Base-by-base conservation (phyloP, 2,329 filamentous ascomycete species). In the Juglanconis sp. region DNA sequence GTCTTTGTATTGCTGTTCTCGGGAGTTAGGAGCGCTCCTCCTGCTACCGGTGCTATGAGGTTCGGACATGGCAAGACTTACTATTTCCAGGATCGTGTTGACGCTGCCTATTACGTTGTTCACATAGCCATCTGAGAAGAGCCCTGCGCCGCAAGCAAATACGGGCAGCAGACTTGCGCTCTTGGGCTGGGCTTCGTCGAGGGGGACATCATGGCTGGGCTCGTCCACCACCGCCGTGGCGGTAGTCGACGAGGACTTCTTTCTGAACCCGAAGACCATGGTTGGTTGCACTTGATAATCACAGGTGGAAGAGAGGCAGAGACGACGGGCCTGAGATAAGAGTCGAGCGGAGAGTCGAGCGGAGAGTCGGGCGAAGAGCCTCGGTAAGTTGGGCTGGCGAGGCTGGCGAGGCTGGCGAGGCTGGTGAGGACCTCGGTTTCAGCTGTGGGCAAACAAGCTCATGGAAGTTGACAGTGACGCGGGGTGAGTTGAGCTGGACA, bases 51-150 rank as follows among this genome's bases (percentile, higher is more conserved):
- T 5, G 93, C 92, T 67, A 96, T 96, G 65, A 96, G 89, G 89
- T 89, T 57, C 11, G 44, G 11, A 2, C 36, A 48, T 38, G 61
- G 13, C 10, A 31, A n/a, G 15, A 56, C 53, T 56, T 6, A 62
- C 42, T 17, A 8, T 24, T 10, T 9, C 3, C 2, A 53, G 34
- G n/a, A 60, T 32, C 13, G 57, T 50, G 46, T 32, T 51, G 30
- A 59, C 56, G 36, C 42, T 34, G 1, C 44, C 38, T 36, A 61
- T 60, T 24, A 92, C 90, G 69, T 91, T 92, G 75, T 96, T 96
- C 71, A 96, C 85, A 73, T 96, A 96, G 15, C 93, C 93, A 73
- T 96, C 93, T 31, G 89, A 92, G 75, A 96, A 96, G 2, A 96
- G 81, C 68, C 93, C 93, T 55, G 92, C 90, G 65, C 93, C 93